A percentile compares a stretch with the other conserved stretches of the same genome.
These are phyloP conservation scores for Claviceps quebecensis DNA, from an alignment of 2,329 filamentous ascomycete genomes.

Conservation along the genomic window DNA sequence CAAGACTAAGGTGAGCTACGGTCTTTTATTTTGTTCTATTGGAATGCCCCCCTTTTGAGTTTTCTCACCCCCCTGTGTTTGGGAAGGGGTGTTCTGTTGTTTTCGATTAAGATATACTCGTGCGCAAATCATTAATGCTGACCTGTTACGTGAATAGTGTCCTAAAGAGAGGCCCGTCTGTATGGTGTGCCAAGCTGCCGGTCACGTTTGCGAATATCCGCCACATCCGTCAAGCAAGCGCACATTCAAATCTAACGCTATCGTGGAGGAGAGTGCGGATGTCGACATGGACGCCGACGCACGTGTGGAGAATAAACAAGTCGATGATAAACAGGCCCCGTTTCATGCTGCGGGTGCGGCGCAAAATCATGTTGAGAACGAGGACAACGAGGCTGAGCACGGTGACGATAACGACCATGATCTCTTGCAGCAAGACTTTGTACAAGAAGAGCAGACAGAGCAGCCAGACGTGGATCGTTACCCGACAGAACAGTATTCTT, in stretches of 20 bases:
- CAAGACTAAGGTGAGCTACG: conserved; percentile 24
- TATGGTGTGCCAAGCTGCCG: conserved; percentile 19
- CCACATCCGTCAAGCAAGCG: conserved; percentile 15
- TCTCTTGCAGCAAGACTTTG: background rate
- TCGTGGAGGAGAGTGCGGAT: conserved; percentile 7
- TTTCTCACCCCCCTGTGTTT: too few relatives aligned
- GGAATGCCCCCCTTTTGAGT: too few relatives aligned
- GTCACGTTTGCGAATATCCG: conserved; percentile 25
- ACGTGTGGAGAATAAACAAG: conserved; percentile 1
- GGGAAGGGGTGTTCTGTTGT: background rate
- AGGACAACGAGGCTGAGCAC: background rate
- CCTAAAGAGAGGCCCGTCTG: conserved; percentile 27
- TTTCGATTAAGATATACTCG: background rate
- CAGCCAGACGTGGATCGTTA: conserved; percentile 2
- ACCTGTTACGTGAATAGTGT: conserved; percentile 19
- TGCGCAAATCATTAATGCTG: conserved; percentile 4
- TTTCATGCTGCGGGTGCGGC: background rate
- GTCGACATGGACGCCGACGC: conserved; percentile 5
- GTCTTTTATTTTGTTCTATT: background rate
- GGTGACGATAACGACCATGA: conserved; percentile 8
- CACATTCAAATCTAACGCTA: conserved; percentile 11
- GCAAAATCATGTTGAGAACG: background rate
- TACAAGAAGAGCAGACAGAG: conserved; percentile 4
- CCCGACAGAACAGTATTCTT: conserved; percentile 9
- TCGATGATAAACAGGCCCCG: background rate